Conservation (phyloP, 768 basidiomycete genomes). For the Leccinum subtestaceum region DNA sequence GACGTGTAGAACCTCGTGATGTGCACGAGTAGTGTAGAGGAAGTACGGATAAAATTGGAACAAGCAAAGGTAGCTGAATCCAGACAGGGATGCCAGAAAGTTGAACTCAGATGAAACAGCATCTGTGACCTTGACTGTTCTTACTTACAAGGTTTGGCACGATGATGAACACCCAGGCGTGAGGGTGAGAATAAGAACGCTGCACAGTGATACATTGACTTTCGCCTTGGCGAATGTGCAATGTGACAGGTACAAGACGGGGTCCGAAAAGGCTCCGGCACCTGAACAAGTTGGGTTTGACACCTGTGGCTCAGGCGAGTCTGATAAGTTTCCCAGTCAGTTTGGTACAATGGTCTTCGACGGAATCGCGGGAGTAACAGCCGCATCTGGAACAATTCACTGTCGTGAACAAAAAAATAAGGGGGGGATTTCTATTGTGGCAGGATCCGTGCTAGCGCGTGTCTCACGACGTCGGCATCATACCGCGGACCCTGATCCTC, state of each 20-base stretch:
- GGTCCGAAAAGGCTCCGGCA: background rate
- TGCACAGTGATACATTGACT: background rate
- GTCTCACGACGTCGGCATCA: constrained; percentile 43
- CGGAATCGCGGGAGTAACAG: constrained; percentile 8
- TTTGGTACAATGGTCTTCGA: background rate
- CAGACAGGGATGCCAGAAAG: background rate
- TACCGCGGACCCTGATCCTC: constrained; percentile 38
- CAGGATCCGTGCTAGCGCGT: constrained; percentile 39
- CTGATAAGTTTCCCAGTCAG: background rate
- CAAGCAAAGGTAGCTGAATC: background rate
- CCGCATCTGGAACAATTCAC: background rate
- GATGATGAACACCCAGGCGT: background rate
- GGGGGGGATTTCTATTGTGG: background rate
- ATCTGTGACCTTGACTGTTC: background rate
- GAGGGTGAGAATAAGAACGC: background rate
- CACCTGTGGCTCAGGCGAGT: background rate
- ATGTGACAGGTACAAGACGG: background rate
- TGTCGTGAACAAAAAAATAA: background rate
- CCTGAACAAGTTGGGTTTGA: background rate
- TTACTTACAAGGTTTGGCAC: background rate
- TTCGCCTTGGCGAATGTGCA: background rate
- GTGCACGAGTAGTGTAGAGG: background rate
- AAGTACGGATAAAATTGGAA: background rate
- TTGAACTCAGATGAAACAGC: background rate
- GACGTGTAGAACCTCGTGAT: background rate